Conservation (phyloP, 169 alveolate species). For the Plasmodium berghei region DNA sequence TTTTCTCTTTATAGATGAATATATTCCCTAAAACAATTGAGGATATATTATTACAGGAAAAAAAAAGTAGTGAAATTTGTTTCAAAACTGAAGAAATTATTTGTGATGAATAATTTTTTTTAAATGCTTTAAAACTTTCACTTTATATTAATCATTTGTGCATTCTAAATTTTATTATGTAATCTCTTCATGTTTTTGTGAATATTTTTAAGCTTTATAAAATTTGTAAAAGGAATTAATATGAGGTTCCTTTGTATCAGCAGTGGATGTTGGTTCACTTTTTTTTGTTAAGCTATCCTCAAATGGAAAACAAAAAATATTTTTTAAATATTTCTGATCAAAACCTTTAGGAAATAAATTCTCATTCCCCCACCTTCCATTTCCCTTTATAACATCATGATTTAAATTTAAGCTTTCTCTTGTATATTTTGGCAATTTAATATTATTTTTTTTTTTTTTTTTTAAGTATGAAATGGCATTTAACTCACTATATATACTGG, state of each 20-base stretch:
- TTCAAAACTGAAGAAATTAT: constrained; percentile 60
- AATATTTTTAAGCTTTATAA: constrained; percentile 14
- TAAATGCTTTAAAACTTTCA: no score
- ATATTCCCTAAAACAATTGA: constrained; percentile 47
- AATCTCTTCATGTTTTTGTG: no score
- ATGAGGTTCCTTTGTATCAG: constrained; percentile 25
- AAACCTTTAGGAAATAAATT: constrained; percentile 90
- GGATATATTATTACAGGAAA: constrained; percentile 50
- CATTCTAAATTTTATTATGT: no score
- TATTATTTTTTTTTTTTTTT: constrained; percentile 79
- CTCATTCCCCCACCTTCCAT: constrained; percentile 92
- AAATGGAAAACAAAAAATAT: constrained; percentile 86
- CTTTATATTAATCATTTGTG: no score
- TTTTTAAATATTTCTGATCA: constrained; percentile 88
- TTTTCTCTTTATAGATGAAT: constrained; percentile 50
- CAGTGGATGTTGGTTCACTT: neutral
- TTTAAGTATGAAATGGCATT: constrained; percentile 88
- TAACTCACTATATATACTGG: constrained; percentile 85
- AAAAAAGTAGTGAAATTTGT: constrained; percentile 6
- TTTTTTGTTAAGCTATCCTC: constrained; percentile 60
- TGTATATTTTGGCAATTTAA: constrained; percentile 89
- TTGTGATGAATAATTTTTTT: constrained; percentile 48
- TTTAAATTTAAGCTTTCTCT: constrained; percentile 86
- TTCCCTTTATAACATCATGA: constrained; percentile 89
- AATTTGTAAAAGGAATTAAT: constrained; percentile 70